Percentiles rank a stretch among this genome's conserved stretches.
These are phyloP conservation scores for Malassezia nana DNA, from an alignment of 1,284 basidiomycete genomes.

Conservation along the genomic window DNA sequence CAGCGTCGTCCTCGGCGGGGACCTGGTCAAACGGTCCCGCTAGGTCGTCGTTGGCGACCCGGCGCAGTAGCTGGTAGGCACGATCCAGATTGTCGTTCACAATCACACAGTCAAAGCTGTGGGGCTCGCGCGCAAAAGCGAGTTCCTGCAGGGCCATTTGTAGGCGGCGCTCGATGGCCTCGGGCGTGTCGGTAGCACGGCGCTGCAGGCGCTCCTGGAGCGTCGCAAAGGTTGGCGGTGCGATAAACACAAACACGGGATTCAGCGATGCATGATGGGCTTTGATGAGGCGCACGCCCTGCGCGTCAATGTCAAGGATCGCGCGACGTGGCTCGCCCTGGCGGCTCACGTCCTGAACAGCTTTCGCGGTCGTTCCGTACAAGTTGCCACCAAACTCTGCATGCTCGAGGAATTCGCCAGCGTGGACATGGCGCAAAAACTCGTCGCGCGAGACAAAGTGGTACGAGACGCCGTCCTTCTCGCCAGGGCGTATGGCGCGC, in stretches of 20 bases:
- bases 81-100: slow-evolving; percentile 82
- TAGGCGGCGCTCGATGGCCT: slow-evolving; percentile 65
- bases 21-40: slow-evolving; percentile 22
- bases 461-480: slow-evolving; percentile 62
- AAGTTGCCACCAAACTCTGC: slow-evolving; percentile 78
- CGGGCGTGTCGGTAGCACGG: slow-evolving; percentile 75
- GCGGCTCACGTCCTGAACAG: slow-evolving; percentile 54
- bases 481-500: slow-evolving; percentile 70
- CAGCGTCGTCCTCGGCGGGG: slow-evolving; percentile 26
- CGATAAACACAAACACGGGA: slow-evolving; percentile 85
- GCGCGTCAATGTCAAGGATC: slow-evolving; percentile 91
- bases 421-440: slow-evolving; percentile 53
- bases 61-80: slow-evolving; percentile 58
- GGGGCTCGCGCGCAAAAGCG: slow-evolving; percentile 64
- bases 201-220: slow-evolving; percentile 57
- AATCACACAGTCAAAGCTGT: slow-evolving; percentile 71
- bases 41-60: slow-evolving; percentile 20
- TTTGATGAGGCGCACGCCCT: slow-evolving; percentile 61
- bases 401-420: slow-evolving; percentile 57
- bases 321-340: slow-evolving; percentile 56
- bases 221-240: slow-evolving; percentile 64
- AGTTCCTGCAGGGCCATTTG: slow-evolving; percentile 73
- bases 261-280: slow-evolving; percentile 59
- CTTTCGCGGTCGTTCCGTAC: slow-evolving; percentile 77
- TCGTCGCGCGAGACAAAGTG: slow-evolving; percentile 54